phyloP scores from a whole-genome alignment of 2,329 filamentous ascomycete species.

The Aspergillus ochraceus region DNA sequence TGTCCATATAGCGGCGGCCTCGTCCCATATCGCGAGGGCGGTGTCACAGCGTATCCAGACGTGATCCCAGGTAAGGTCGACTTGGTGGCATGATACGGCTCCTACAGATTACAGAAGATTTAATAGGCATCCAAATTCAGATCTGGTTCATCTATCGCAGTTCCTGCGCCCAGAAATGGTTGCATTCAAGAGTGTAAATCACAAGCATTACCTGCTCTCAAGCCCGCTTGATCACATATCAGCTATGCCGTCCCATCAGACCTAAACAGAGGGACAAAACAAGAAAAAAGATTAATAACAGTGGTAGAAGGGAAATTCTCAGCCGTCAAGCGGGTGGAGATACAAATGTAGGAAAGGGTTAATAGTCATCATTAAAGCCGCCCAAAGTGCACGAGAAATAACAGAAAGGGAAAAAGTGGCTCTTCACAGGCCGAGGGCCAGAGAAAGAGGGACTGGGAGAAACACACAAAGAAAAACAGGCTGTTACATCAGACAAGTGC shows the following conservation, averaged over 20 bases:
- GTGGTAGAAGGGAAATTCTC: conserved; percentile 11
- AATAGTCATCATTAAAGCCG: conserved; percentile 6
- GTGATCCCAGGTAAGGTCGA: too few species aligned
- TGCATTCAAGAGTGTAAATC: conserved; percentile 18
- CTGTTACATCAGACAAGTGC: conserved; percentile 8
- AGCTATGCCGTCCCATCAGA: conserved; percentile 9
- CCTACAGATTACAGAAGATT: not conserved
- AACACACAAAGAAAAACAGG: conserved; percentile 4
- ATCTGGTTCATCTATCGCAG: not conserved
- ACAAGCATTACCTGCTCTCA: conserved; percentile 26
- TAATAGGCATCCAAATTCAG: not conserved
- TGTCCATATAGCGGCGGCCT: too few species aligned
- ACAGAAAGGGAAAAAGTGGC: not conserved
- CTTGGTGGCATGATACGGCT: too few species aligned
- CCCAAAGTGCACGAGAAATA: conserved; percentile 6
- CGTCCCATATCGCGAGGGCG: too few species aligned
- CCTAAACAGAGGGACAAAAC: conserved; percentile 12
- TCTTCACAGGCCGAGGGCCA: not conserved
- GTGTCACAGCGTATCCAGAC: too few species aligned
- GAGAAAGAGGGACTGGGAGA: not conserved
- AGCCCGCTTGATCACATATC: conserved; percentile 27
- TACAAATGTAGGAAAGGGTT: conserved; percentile 7
- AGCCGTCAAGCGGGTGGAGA: conserved; percentile 9
- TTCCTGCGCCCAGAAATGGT: conserved; percentile 6
- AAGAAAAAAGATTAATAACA: conserved; percentile 5